Conservation (phyloP, 1,139 yeast genomes). For the Kurtzmaniella quercitrusa region DNA sequence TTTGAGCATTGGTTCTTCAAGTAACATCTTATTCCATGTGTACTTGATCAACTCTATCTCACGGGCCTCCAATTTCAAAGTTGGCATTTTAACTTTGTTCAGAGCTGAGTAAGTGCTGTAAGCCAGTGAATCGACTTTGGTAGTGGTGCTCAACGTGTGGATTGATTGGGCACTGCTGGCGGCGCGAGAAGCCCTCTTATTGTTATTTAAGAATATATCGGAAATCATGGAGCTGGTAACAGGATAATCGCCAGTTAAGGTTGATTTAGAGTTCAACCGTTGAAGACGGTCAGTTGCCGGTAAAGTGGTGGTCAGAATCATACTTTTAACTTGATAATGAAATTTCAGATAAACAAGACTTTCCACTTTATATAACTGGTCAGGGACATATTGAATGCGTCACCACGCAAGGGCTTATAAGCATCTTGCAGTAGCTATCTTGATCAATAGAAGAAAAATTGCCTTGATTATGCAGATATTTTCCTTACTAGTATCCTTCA, state of each 20-base stretch:
- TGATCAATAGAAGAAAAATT: neutral
- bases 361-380: neutral
- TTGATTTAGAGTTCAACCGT: neutral
- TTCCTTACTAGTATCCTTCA: neutral
- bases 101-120: conserved; percentile 24
- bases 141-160: conserved; percentile 13
- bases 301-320: neutral
- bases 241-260: neutral
- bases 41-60: conserved; percentile 40
- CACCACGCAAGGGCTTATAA: neutral
- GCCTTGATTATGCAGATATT: neutral
- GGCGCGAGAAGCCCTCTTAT: neutral
- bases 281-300: neutral
- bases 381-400: neutral
- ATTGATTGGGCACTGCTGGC: neutral
- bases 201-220: neutral
- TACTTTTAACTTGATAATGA: neutral
- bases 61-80: conserved; percentile 23
- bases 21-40: conserved; percentile 44
- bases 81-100: conserved; percentile 18
- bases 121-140: conserved; percentile 35
- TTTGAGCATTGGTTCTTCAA: conserved; percentile 30
- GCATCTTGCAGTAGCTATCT: conserved; percentile 1
- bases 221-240: neutral
- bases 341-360: neutral